phyloP scores from a whole-genome alignment of 257 asterid species.

The Solanum tarijense region DNA sequence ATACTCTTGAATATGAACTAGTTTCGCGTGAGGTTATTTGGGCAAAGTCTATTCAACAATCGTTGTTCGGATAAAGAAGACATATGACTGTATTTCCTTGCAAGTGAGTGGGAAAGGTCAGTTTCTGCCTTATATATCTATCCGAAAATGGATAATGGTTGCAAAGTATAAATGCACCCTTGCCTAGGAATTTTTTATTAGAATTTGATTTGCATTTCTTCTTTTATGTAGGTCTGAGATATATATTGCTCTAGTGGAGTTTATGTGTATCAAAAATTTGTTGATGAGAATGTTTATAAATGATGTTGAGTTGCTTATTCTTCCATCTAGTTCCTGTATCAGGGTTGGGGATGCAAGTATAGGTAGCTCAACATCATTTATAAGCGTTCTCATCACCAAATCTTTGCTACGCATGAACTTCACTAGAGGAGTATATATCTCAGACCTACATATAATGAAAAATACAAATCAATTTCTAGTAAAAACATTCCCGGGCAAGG shows the following conservation, averaged over 20 bases:
- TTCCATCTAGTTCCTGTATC: neutral
- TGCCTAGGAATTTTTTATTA: neutral
- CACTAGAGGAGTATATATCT: conserved; percentile 27
- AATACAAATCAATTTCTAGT: neutral
- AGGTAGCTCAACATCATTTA: conserved; percentile 44
- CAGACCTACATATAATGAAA: conserved; percentile 18
- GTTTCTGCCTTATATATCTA: neutral
- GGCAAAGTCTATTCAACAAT: conserved; percentile 23
- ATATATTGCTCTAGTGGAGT: conserved; percentile 32
- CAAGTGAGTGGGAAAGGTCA: conserved; percentile 37
- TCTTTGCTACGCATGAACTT: conserved; percentile 21
- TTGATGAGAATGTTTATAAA: no score
- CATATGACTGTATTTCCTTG: conserved; percentile 52
- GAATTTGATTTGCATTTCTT: neutral
- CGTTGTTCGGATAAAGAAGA: conserved; percentile 26
- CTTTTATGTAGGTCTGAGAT: conserved; percentile 22
- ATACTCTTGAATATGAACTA: conserved; percentile 35
- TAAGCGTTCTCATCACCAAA: conserved; percentile 33
- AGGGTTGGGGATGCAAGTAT: conserved; percentile 47
- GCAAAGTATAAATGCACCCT: no score
- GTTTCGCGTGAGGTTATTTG: conserved; percentile 23
- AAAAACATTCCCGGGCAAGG: neutral
- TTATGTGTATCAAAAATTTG: conserved; percentile 4
- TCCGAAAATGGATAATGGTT: neutral
- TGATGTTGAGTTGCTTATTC: no score